Evolutionary conservation across 495 filamentous ascomycete species (phyloP).

Genomic region (Penicillium taxi): DNA sequence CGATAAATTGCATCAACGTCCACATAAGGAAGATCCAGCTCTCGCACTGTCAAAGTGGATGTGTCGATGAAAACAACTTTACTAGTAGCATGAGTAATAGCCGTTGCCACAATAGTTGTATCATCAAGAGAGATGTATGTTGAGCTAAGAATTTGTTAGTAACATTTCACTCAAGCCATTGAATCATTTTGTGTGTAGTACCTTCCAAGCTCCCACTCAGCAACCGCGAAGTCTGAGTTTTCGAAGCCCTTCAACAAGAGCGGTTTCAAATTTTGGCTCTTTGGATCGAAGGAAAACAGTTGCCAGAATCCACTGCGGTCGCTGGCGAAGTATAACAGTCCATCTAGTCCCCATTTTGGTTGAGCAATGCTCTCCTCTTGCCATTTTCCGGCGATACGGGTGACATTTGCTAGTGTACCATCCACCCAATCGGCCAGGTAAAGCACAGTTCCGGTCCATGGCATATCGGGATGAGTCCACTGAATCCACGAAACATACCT

Average conservation of each 20-base stretch:
- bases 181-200: no score
- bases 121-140: conserved; percentile 31
- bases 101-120: conserved; percentile 28
- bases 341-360: conserved; percentile 38
- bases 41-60: conserved; percentile 7
- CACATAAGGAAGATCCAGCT: conserved; percentile 19
- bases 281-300: conserved; percentile 23
- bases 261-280: not conserved
- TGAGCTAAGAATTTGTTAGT: conserved; percentile 14
- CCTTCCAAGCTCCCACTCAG: conserved; percentile 34
- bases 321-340: conserved; percentile 34
- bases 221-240: conserved; percentile 31
- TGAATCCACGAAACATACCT: conserved; percentile 40
- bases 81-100: conserved; percentile 19
- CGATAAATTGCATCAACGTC: conserved; percentile 15
- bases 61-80: conserved; percentile 17
- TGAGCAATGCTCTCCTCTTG: conserved; percentile 32
- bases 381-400: conserved; percentile 22
- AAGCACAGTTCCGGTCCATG: conserved; percentile 39
- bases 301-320: conserved; percentile 39
- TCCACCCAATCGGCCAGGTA: conserved; percentile 29
- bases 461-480: conserved; percentile 45
- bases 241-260: conserved; percentile 25
- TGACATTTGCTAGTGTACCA: conserved; percentile 16
- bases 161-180: not conserved